These are phyloP conservation scores for Aspergillus puulaauensis DNA, from an alignment of 2,329 filamentous ascomycete species.

Conservation along the genomic window DNA sequence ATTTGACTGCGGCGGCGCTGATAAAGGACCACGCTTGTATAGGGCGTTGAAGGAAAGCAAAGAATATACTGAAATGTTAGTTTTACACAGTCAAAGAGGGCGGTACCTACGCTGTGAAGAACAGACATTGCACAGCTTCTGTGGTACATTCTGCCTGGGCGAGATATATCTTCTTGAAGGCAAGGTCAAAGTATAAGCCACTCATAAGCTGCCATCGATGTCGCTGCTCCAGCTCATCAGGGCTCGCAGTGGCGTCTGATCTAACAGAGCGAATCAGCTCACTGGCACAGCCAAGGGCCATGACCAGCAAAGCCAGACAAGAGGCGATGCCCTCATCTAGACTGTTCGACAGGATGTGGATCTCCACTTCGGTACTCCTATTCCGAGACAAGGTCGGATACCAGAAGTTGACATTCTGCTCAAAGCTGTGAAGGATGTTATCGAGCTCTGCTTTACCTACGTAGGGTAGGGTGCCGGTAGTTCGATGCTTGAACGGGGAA, in stretches of 20 bases:
- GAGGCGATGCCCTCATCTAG: conserved; percentile 40
- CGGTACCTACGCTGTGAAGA: conserved; percentile 49
- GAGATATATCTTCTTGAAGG: conserved; percentile 47
- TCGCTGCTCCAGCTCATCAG: conserved; percentile 31
- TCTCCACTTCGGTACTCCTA: conserved; percentile 37
- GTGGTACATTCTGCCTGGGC: conserved; percentile 50
- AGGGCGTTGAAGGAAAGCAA: conserved; percentile 51
- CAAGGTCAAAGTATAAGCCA: conserved; percentile 49
- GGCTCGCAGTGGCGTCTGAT: conserved; percentile 4
- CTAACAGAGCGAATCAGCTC: conserved; percentile 31
- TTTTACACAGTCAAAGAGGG: too few relatives aligned
- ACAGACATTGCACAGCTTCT: conserved; percentile 51
- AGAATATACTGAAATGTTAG: conserved; percentile 42
- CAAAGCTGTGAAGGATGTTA: conserved; percentile 45
- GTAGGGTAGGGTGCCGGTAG: conserved; percentile 40
- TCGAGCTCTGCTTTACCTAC: conserved; percentile 45
- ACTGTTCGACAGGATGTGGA: conserved; percentile 33
- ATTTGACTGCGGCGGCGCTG: conserved; percentile 51
- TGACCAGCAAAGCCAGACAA: conserved; percentile 48
- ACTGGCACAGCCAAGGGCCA: conserved; percentile 51
- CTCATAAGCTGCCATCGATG: conserved; percentile 37
- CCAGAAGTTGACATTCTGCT: conserved; percentile 53
- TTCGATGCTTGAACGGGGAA: conserved; percentile 31
- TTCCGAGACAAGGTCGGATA: conserved; percentile 51
- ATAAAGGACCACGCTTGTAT: conserved; percentile 56